Evolutionary conservation across 192 early-diverging fungal species (phyloP), one percentile per base, ranked within the genome.

Genomic region (Coemansia sp.): DNA sequence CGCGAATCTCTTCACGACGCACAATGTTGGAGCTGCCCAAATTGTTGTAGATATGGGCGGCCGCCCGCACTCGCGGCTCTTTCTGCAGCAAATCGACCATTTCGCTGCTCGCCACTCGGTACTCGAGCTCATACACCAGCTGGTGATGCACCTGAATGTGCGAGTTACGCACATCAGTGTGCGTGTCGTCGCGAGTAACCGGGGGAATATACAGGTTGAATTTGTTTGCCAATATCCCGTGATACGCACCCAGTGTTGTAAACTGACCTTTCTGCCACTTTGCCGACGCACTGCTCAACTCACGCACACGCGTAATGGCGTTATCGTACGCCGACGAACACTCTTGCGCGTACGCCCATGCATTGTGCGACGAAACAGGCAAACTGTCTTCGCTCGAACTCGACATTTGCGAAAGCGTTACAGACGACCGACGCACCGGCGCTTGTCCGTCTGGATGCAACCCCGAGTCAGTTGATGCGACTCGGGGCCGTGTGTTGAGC

Each of bases 101-200:
- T 53, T 57, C 58, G 37, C 38, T 49, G 34, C 34, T 37, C 31
- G 37, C 59, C 44, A 19, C 26, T 36, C 56, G 57, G 55, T 78
- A 79, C 44, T 69, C 64, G n/a, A 79, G 59, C 26, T 62, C 64
- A 38, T 79, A 79, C 21, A 64, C 69, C 14, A 79, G 62, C 64
- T 79, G 76, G 60, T 79, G 76, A 47, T 73, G 76, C 0, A 79
- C 44, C 37, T 79, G 76, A 34, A 79, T 66, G 38, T 79, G 76
- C 55, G 71, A 79, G 60, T 79, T 79, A 38, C 71, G 64, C 40
- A 68, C 62, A 17, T 72, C 67, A 1, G 71, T 23, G 19, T 65
- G 62, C 11, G 42, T 28, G 48, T 40, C 28, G 2, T 40, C 25
- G 0, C 23, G 22, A 2, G 26, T 49, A 17, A 20, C 40, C 0